Percentiles rank a stretch among this genome's conserved stretches.
Conservation (phyloP, 495 filamentous ascomycete genomes). For the Xylaria intraflava region DNA sequence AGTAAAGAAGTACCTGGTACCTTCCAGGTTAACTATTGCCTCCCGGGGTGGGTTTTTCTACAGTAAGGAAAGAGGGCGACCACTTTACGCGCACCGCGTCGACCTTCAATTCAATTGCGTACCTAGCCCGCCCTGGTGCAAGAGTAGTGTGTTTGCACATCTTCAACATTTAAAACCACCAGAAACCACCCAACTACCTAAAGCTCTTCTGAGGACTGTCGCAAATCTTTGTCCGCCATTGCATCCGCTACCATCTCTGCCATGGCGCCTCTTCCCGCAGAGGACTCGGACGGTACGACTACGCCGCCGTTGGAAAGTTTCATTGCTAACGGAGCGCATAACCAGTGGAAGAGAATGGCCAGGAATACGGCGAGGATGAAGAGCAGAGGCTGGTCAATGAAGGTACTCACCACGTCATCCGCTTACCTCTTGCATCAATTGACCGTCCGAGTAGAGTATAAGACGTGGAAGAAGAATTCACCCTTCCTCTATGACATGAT, state of each 20-base stretch:
- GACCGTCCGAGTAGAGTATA: slow-evolving; percentile 67
- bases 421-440: background rate
- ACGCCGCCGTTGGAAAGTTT: background rate
- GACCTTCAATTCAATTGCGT: slow-evolving; percentile 5
- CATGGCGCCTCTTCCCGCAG: slow-evolving; percentile 42
- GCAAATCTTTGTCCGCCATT: background rate
- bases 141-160: background rate
- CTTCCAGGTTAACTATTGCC: too few species aligned
- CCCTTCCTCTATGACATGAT: slow-evolving; percentile 98
- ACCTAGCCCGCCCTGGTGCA: too few species aligned
- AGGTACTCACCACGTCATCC: slow-evolving; percentile 42
- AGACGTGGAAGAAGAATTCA: slow-evolving; percentile 99
- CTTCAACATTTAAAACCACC: background rate
- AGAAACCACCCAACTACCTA: background rate
- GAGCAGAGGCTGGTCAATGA: slow-evolving; percentile 88
- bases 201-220: background rate
- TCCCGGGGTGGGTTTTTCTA: too few species aligned
- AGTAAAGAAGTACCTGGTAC: too few species aligned
- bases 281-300: slow-evolving; percentile 46
- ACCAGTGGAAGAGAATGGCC: slow-evolving; percentile 43
- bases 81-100: slow-evolving; percentile 30
- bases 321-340: slow-evolving; percentile 12
- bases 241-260: slow-evolving; percentile 1
- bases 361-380: slow-evolving; percentile 64
- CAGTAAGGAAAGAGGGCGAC: background rate